Evolutionary conservation across 805 yeast genomes (phyloP), one percentile per base, ranked within the genome.

Genomic region (Helenozyma rhizophorensis): DNA sequence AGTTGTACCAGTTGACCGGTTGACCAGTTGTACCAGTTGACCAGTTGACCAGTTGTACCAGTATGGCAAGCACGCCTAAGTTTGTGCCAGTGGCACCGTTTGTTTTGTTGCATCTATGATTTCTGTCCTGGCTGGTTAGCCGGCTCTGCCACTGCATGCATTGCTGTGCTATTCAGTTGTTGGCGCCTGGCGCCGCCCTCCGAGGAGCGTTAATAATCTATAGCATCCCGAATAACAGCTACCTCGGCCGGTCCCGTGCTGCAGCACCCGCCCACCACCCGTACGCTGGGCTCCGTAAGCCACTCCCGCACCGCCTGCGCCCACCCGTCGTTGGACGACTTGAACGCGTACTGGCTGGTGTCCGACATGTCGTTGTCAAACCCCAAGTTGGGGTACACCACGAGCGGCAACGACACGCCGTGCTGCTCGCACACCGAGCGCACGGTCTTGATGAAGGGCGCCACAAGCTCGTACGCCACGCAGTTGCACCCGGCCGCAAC

Each of bases 381-480:
- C 2, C 93, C 93, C 27, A 84, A 76, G 55, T 85, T 85, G 8
- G 95, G 94, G 52, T 83, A 84, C 2, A 76, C 68, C 3, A 80
- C 52, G 18, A 80, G 47, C 4, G 77, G 74, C 21, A 63, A 27
- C 9, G 29, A 29, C 12, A 42, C 27, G 25, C 30, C 29, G 27
- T 38, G 21, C 32, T 27, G 14, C 30, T 27, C 16, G 47, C 47
- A 23, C 6, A 31, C 26, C n/a, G 30, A 28, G 27, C 47, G 39
- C 31, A 75, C 46, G 13, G 48, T 56, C 13, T 43, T 34, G 14
- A 80, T 48, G 33, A 78, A 70, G 1, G 46, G 50, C 0, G 57
- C 39, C 1, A 80, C 70, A 12, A 50, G 45, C 9, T 55, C 48
- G 31, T 68, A 68, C 14, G 74, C 69, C 25, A 80, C 72, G 54